Conservation (phyloP, 768 basidiomycete species). For the Trametes maxima region DNA sequence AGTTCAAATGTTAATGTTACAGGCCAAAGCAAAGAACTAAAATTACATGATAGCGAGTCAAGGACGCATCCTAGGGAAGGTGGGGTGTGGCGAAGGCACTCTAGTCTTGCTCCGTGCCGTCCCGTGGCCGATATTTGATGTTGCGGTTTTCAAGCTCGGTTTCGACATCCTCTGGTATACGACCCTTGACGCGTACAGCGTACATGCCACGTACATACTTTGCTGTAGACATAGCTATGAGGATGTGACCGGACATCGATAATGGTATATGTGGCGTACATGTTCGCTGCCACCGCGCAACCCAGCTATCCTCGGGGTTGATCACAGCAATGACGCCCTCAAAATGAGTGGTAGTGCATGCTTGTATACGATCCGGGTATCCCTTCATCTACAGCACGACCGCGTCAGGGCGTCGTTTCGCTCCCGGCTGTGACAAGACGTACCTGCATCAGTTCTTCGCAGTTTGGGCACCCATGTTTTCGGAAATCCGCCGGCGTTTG, state of each 20-base stretch:
- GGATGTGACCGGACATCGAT: neutral
- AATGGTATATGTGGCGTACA: constrained; percentile 50
- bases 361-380: constrained; percentile 75
- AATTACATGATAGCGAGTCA: neutral
- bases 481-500: constrained; percentile 84
- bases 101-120: constrained; percentile 59
- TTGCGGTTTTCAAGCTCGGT: constrained; percentile 74
- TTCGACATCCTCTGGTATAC: constrained; percentile 84
- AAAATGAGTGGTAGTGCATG: constrained; percentile 90
- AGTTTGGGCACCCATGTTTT: constrained; percentile 91
- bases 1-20: neutral
- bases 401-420: neutral
- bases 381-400: constrained; percentile 72
- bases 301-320: constrained; percentile 89
- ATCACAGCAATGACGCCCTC: constrained; percentile 91
- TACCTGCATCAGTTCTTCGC: constrained; percentile 93
- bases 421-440: constrained; percentile 23
- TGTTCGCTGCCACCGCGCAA: constrained; percentile 93
- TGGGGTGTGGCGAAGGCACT: neutral
- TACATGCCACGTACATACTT: constrained; percentile 93
- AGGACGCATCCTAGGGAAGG: neutral
- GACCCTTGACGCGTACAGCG: constrained; percentile 85
- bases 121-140: constrained; percentile 84
- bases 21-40: neutral
- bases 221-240: constrained; percentile 46